Evolutionary conservation across 2,329 filamentous ascomycete species (phyloP).

Genomic region (Phyllosticta citribraziliensis): DNA sequence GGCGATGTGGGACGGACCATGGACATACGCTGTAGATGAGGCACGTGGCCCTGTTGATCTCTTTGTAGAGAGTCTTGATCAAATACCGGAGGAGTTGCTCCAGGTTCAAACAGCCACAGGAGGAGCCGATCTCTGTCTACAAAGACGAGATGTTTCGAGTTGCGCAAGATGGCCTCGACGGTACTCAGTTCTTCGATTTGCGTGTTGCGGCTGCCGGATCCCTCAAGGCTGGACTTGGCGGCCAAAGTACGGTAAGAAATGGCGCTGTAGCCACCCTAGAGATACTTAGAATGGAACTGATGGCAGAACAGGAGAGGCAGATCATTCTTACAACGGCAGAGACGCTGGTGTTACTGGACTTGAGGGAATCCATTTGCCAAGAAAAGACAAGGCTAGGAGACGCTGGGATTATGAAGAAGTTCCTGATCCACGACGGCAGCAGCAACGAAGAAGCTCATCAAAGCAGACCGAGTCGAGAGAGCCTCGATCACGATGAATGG

Average conservation of each 20-base stretch:
- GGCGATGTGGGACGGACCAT: not conserved
- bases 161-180: constrained; percentile 9
- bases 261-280: constrained; percentile 3
- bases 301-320: not conserved
- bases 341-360: constrained; percentile 6
- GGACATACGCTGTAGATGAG: not conserved
- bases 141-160: constrained; percentile 2
- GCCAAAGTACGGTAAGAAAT: constrained; percentile 4
- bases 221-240: not conserved
- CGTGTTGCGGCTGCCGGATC: not conserved
- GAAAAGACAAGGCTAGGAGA: constrained; percentile 8
- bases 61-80: constrained; percentile 7
- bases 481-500: constrained; percentile 20
- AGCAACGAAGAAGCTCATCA: constrained; percentile 10
- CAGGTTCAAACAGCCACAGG: constrained; percentile 11
- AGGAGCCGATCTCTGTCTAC: constrained; percentile 2
- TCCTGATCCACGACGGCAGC: constrained; percentile 4
- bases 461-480: constrained; percentile 20
- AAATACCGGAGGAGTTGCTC: not conserved
- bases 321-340: constrained; percentile 5
- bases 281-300: not conserved
- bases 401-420: constrained; percentile 6
- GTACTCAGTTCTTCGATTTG: constrained; percentile 1
- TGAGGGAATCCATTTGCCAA: constrained; percentile 9
- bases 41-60: constrained; percentile 3